Evolutionary conservation across 2,329 filamentous ascomycete species (phyloP).

Genomic region (Aspergillus neoniger): DNA sequence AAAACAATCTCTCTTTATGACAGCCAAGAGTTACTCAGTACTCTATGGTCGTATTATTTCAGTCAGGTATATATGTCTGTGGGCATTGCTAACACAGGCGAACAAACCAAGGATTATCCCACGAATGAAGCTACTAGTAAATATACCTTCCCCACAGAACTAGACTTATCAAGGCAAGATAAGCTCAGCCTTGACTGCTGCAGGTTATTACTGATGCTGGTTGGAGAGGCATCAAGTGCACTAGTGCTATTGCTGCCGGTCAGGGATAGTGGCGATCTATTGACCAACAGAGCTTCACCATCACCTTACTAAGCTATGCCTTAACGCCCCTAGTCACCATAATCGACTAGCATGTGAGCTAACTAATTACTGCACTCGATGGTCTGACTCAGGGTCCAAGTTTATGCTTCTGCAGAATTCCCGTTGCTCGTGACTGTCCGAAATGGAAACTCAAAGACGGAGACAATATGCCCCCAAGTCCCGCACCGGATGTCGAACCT

Average conservation of each 20-base stretch:
- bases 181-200: neutral
- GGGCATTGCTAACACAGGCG: no score
- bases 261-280: neutral
- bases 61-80: no score
- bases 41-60: no score
- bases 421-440: neutral
- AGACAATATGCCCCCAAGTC: neutral
- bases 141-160: no score
- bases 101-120: no score
- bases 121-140: no score
- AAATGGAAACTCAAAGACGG: neutral
- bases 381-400: neutral
- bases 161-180: neutral
- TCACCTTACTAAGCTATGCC: neutral
- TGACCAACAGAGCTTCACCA: neutral
- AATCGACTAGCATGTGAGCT: neutral
- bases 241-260: neutral
- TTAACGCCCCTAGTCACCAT: no score
- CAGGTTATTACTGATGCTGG: neutral
- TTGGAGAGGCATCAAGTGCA: neutral
- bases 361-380: neutral
- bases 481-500: constrained; percentile 13
- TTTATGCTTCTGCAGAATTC: neutral
- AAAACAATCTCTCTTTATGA: no score
- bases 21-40: no score